Evolutionary conservation across 331 rosid species (phyloP), one percentile per base, ranked within the genome.

Genomic region (Malus hybrid): DNA sequence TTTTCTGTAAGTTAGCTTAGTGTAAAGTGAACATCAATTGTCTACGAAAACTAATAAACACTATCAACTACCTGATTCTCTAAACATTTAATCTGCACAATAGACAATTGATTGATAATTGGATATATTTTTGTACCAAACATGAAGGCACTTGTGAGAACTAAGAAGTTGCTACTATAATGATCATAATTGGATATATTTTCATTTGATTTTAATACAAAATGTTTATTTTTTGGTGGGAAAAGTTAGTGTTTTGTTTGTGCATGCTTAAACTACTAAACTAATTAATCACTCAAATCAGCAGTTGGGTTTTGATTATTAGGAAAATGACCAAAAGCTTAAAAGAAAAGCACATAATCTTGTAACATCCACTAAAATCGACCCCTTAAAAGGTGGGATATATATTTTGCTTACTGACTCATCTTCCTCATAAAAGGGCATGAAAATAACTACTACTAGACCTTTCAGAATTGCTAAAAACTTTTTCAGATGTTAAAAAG

Each of bases 331-430:
- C 24, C 33, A 2, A 34, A 76, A 60, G 36, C 42, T 72, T 10
- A 33, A 70, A 3, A 63, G 55, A 69, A 69, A 62, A 20, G 76
- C 64, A 50, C 10, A 65, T 36, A 70, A 75, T 75, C 73, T 75
- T 34, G 12, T 24, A 71, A 54, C 54, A 39, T 57, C 46, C 54
- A 27, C 56, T 56, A 61, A 60, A 65, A 62, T 52, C 54, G 62
- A 16, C 44, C 31, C 78, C 55, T 24, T 24, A 24, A 73, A 14
- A 60, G 12, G 20, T 24, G 14, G 29, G 61, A 28, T 7, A 7
- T 78, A 36, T 16, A 16, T 55, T 57, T 78, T 78, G 77, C 73
- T 28, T 65, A 4, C 24, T 24, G 50, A 67, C 65, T 61, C 83
- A 74, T 64, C 34, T 27, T 68, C 76, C 79, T 46, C 32, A 11